Evolutionary conservation across 345 rosid genomes (phyloP), one percentile per base, ranked within the genome.

Genomic region (Excoecaria agallocha): DNA sequence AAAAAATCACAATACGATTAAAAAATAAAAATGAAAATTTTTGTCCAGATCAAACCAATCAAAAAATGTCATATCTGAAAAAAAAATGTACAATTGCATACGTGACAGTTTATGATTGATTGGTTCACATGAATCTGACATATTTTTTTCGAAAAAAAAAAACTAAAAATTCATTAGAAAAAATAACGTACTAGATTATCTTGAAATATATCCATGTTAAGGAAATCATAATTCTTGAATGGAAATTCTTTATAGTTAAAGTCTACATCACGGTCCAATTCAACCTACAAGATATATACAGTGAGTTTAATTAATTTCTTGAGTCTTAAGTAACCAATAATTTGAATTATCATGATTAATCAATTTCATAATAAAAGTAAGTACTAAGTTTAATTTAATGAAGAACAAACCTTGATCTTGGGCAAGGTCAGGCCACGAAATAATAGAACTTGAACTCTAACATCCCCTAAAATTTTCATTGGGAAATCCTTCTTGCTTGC

Each of bases 371-470:
- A 52, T 52, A 30, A 30, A 30, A 30, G 30, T 30, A 30, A 30
- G 30, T 30, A 2, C 30, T 30, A 30, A 30, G 30, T 56, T 62
- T 25, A 62, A 12, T 16, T 11, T 10, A 65, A 65, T 65, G 22
- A 4, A n/a, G 12, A 65, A 17, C 74, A 46, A 54, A 82, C 78
- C 84, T 80, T 78, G 43, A 85, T 68, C 66, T 74, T 80, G n/a
- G 81, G 83, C 63, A 74, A 72, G 51, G 76, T 74, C 38, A 78
- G n/a, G 20, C 30, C 30, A 30, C 45, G 83, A 61, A 51, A 41
- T 30, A 82, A 19, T 51, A 12, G 58, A 35, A 85, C 46, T 35
- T 51, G 41, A 8, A 81, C 71, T 12, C 46, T 51, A 54, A 72
- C 9, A 50, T 80, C 78, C 1, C 84, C 84, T 24, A 66, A 67